A percentile compares a stretch with the other conserved stretches of the same genome.
These are phyloP conservation scores for Xerocomus spinulosus DNA, from an alignment of 768 basidiomycete genomes.

Conservation along the genomic window DNA sequence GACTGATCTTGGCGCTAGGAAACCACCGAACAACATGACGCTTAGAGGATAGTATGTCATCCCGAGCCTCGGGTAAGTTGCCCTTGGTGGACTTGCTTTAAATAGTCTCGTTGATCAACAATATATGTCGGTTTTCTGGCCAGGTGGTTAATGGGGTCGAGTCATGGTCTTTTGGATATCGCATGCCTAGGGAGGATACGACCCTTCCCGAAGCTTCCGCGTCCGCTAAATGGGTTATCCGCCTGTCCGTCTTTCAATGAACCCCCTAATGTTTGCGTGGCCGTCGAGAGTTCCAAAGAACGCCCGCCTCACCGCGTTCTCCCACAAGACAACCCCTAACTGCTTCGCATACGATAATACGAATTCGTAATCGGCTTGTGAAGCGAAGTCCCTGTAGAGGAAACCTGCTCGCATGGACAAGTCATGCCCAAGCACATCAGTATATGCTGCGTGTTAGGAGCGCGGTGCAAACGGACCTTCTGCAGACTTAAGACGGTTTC, in stretches of 20 bases:
- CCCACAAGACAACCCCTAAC: conserved; percentile 80
- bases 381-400: conserved; percentile 84
- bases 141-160: background rate
- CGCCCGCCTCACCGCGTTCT: conserved; percentile 64
- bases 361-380: conserved; percentile 82
- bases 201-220: too few species aligned
- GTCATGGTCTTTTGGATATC: background rate
- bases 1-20: background rate
- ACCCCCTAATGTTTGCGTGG: conserved; percentile 71
- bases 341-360: conserved; percentile 83
- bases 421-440: conserved; percentile 3
- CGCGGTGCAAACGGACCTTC: conserved; percentile 56
- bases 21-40: conserved; percentile 8
- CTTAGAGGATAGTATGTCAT: conserved; percentile 8
- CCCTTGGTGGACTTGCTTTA: background rate
- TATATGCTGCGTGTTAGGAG: conserved; percentile 10
- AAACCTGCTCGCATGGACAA: conserved; percentile 51
- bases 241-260: conserved; percentile 68
- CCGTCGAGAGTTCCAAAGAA: conserved; percentile 82
- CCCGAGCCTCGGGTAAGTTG: conserved; percentile 9
- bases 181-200: too few species aligned
- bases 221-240: conserved; percentile 16
- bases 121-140: background rate
- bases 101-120: conserved; percentile 12
- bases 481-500: conserved; percentile 81